A percentile compares a stretch with the other conserved stretches of the same genome.
Evolutionary conservation across 1,139 yeast genomes (phyloP).

Genomic region (Kodamaea ohmeri): DNA sequence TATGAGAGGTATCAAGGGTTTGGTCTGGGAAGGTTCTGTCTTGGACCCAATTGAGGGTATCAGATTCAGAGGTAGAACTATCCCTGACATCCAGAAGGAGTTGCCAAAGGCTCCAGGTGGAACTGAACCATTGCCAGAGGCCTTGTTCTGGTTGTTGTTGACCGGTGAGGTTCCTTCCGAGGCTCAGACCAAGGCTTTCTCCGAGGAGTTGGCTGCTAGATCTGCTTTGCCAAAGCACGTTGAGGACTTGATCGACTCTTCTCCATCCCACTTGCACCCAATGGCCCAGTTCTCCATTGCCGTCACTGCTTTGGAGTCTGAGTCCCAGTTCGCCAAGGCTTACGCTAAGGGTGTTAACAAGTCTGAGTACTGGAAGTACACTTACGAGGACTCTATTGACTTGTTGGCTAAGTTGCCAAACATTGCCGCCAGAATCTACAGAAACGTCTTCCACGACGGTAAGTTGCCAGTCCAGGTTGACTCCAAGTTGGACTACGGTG

Average conservation of each 20-base stretch:
- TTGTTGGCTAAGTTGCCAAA: slow-evolving; percentile 89
- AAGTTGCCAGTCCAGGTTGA: slow-evolving; percentile 65
- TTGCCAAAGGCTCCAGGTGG: slow-evolving; percentile 94
- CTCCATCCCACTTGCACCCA: slow-evolving; percentile 89
- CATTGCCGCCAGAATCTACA: slow-evolving; percentile 92
- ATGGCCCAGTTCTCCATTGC: slow-evolving; percentile 97
- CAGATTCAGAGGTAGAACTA: slow-evolving; percentile 96
- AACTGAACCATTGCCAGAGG: slow-evolving; percentile 82
- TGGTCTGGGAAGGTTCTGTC: slow-evolving; percentile 99
- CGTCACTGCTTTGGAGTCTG: slow-evolving; percentile 85
- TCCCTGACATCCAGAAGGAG: slow-evolving; percentile 90
- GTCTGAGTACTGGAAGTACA: slow-evolving; percentile 87
- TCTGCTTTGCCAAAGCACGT: slow-evolving; percentile 84
- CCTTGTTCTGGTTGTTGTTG: slow-evolving; percentile 86
- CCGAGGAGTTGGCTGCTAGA: slow-evolving; percentile 83
- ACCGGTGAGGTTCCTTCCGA: slow-evolving; percentile 87
- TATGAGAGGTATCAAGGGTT: slow-evolving; percentile 97
- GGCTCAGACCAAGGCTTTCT: slow-evolving; percentile 71
- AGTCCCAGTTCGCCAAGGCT: slow-evolving; percentile 86
- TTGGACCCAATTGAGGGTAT: slow-evolving; percentile 98
- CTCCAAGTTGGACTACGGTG: slow-evolving; percentile 82
- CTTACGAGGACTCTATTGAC: slow-evolving; percentile 86
- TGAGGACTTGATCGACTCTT: slow-evolving; percentile 73
- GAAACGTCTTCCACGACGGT: slow-evolving; percentile 86
- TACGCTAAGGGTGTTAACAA: slow-evolving; percentile 87